A percentile compares a stretch with the other conserved stretches of the same genome.
Evolutionary conservation across 768 basidiomycete species (phyloP).

Genomic region (Tricholomella constricta): DNA sequence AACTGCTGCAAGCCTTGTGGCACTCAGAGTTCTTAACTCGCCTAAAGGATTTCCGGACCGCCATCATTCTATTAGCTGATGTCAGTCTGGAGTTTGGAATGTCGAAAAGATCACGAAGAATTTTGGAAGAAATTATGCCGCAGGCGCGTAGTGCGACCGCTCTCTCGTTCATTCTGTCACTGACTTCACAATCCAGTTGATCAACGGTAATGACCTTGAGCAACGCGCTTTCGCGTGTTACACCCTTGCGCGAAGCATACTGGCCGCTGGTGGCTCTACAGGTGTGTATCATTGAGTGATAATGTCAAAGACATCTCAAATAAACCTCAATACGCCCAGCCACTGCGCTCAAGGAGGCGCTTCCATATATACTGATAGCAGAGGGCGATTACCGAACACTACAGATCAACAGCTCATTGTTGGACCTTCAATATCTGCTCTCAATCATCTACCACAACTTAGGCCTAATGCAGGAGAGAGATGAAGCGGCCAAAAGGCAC

Average conservation of each 20-base stretch:
- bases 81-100: slow-evolving; percentile 77
- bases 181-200: slow-evolving; percentile 45
- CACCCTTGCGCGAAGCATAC: slow-evolving; percentile 72
- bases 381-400: slow-evolving; percentile 66
- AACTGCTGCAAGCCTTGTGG: slow-evolving; percentile 74
- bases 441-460: slow-evolving; percentile 76
- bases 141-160: slow-evolving; percentile 49
- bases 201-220: slow-evolving; percentile 72
- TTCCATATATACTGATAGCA: slow-evolving; percentile 61
- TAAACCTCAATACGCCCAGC: slow-evolving; percentile 22
- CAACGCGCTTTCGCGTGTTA: slow-evolving; percentile 76
- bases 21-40: slow-evolving; percentile 77
- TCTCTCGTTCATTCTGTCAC: background rate
- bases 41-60: slow-evolving; percentile 66
- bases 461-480: slow-evolving; percentile 53
- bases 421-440: slow-evolving; percentile 73
- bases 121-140: slow-evolving; percentile 81
- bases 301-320: background rate
- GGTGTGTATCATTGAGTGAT: slow-evolving; percentile 33
- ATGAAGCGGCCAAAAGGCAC: slow-evolving; percentile 54
- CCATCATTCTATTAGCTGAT: slow-evolving; percentile 75
- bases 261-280: slow-evolving; percentile 53
- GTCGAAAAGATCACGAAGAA: slow-evolving; percentile 60
- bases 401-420: slow-evolving; percentile 57
- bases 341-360: slow-evolving; percentile 52